phyloP scores from a whole-genome alignment of 2,329 filamentous ascomycete species.

The Aspergillus ustus region DNA sequence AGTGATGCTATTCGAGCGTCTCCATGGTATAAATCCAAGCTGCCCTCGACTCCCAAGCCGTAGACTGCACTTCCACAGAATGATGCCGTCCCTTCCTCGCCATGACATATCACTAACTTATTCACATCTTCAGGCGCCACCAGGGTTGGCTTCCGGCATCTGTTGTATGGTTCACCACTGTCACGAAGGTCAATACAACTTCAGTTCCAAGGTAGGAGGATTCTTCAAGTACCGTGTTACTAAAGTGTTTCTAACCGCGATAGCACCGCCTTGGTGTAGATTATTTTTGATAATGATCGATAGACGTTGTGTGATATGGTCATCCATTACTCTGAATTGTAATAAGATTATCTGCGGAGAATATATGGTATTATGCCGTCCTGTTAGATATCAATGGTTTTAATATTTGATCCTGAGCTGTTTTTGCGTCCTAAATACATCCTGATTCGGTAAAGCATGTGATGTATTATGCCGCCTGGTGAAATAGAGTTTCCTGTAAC shows the following conservation, averaged over 20 bases:
- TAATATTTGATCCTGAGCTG: conserved; percentile 6
- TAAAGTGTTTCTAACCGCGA: conserved; percentile 2
- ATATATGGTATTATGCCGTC: conserved; percentile 1
- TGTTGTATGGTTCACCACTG: conserved; percentile 3
- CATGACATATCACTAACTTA: conserved; percentile 5
- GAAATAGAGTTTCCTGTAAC: too few species aligned
- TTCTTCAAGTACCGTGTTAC: conserved; percentile 1
- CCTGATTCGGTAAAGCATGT: conserved; percentile 4
- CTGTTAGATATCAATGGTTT: conserved; percentile 2
- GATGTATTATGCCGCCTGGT: conserved; percentile 1
- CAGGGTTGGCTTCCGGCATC: conserved; percentile 2
- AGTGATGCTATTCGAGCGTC: conserved; percentile 2
- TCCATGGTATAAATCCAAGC: conserved; percentile 6
- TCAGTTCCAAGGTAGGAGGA: conserved; percentile 4
- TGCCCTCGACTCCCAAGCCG: neutral
- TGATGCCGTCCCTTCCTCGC: conserved; percentile 4
- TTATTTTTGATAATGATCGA: too few species aligned
- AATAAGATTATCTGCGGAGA: neutral
- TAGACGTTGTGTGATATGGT: conserved; percentile 1
- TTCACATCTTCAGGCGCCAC: conserved; percentile 5
- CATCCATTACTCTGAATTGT: neutral
- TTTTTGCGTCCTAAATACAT: conserved; percentile 4
- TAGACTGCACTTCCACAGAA: conserved; percentile 8
- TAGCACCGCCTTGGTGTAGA: conserved; percentile 1
- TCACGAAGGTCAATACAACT: conserved; percentile 5